Base-by-base conservation (phyloP, 2,329 filamentous ascomycete genomes). In the Neonectria magnoliae region DNA sequence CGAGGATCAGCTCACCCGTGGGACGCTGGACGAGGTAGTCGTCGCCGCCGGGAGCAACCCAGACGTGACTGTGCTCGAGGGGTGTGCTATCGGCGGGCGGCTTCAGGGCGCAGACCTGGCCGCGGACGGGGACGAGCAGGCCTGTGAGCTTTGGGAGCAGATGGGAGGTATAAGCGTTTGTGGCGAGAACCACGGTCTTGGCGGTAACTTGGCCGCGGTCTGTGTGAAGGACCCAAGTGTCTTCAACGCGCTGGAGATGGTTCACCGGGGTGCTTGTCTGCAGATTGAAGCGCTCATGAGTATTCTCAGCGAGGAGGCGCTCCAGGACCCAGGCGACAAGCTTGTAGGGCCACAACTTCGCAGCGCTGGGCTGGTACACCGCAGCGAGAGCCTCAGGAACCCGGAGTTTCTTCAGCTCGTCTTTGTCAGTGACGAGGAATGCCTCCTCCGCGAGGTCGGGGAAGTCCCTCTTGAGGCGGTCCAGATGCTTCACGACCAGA, bases 291-390 rank as follows among this genome's bases (percentile, higher is more conserved):
- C 74, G 76, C 2, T 75, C 78, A 2, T 77, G 76, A 18, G 82
- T 67, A 62, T 77, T 74, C 55, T 68, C 70, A 29, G 61, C 67
- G 1, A 88, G 73, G 0, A 93, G 83, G 9, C 81, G 77, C 74
- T 92, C 88, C 1, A 97, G 80, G 0, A 94, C 83, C 78, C 89
- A 91, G 1, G 88, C 82, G 2, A 97, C 89, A 18, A 97, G 86
- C 79, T 96, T 97, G 78, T 97, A 97, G 0, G 93, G 93, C 91
- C 91, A 94, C 50, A 93, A 76, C 70, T 88, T 88, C 0, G 89
- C 91, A 0, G 92, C 92, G 45, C 87, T 81, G 44, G 81, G 81
- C 66, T 90, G 90, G 16, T 90, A 80, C 4, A 93, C 84, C 6
- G 89, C 91, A 2, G 90, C 92, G 8, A 84, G 75, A 7, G 88